A percentile compares a stretch with the other conserved stretches of the same genome.
These are phyloP conservation scores for Scutellaria galericulata DNA, from an alignment of 257 asterid genomes.

Conservation along the genomic window DNA sequence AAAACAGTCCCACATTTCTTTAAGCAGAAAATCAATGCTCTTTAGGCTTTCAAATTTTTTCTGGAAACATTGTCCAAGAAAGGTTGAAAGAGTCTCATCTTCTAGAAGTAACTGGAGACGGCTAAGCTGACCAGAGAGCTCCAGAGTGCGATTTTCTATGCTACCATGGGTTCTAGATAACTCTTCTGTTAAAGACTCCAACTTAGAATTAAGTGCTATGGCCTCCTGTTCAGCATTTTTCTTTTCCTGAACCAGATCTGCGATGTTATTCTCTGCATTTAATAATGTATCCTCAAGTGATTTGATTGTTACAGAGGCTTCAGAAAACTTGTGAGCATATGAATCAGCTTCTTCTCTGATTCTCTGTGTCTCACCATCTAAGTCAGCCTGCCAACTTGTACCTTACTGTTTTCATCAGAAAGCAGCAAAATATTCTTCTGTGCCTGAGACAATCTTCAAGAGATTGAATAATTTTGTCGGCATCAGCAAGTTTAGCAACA, in stretches of 20 bases:
- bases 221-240: conserved; percentile 62
- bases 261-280: conserved; percentile 58
- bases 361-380: conserved; percentile 70
- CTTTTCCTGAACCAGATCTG: conserved; percentile 65
- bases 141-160: conserved; percentile 52
- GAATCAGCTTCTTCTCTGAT: conserved; percentile 67
- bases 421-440: conserved; percentile 59
- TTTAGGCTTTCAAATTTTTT: conserved; percentile 64
- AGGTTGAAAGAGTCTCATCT: conserved; percentile 64
- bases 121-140: conserved; percentile 59
- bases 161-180: conserved; percentile 67
- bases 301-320: conserved; percentile 60
- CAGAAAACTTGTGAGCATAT: conserved; percentile 62
- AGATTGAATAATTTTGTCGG: conserved; percentile 65
- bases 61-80: conserved; percentile 52
- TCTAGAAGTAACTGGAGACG: conserved; percentile 61
- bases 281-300: conserved; percentile 65
- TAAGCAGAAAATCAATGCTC: conserved; percentile 59
- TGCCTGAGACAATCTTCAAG: conserved; percentile 77
- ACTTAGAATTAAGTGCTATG: conserved; percentile 57
- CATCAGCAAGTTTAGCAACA: conserved; percentile 57
- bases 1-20: conserved; percentile 58
- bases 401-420: conserved; percentile 64
- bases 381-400: conserved; percentile 49
- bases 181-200: conserved; percentile 75